phyloP scores from a whole-genome alignment of 345 rosid species.

The Durio zibethinus region DNA sequence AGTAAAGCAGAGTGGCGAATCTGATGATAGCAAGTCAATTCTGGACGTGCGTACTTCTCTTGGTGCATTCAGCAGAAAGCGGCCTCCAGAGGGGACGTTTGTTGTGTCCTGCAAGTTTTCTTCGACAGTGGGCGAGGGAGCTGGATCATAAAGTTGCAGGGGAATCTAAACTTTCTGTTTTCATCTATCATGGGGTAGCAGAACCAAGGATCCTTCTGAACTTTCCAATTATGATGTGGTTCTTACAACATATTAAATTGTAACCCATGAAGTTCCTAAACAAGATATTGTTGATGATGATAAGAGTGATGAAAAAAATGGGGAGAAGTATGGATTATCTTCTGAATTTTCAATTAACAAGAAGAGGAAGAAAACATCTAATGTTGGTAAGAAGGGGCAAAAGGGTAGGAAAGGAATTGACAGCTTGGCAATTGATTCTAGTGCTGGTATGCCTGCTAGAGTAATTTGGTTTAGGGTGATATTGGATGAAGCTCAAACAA shows the following conservation, averaged over 20 bases:
- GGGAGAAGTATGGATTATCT: slow-evolving; percentile 59
- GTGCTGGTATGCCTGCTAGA: slow-evolving; percentile 71
- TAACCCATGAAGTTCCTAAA: slow-evolving; percentile 91
- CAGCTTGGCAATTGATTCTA: slow-evolving; percentile 52
- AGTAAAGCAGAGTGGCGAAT: slow-evolving; percentile 39
- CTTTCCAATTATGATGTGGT: slow-evolving; percentile 89
- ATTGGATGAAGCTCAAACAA: slow-evolving; percentile 98
- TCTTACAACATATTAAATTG: slow-evolving; percentile 85
- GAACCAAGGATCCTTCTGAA: slow-evolving; percentile 83
- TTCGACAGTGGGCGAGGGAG: slow-evolving; percentile 95
- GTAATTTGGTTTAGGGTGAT: slow-evolving; percentile 83
- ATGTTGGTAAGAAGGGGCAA: slow-evolving; percentile 55
- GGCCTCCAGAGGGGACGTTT: slow-evolving; percentile 88
- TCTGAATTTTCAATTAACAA: slow-evolving; percentile 54
- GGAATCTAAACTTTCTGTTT: slow-evolving; percentile 59
- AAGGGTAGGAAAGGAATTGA: slow-evolving; percentile 59
- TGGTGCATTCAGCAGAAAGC: slow-evolving; percentile 34
- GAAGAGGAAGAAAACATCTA: slow-evolving; percentile 49
- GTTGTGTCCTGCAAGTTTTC: slow-evolving; percentile 97
- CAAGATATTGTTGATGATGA: slow-evolving; percentile 75
- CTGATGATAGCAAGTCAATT: slow-evolving; percentile 28
- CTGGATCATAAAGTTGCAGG: slow-evolving; percentile 80
- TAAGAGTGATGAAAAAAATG: slow-evolving; percentile 62
- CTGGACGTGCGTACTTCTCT: slow-evolving; percentile 57
- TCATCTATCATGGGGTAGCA: slow-evolving; percentile 87